These are phyloP conservation scores for Diaporthe citri DNA, from an alignment of 2,329 filamentous ascomycete genomes.

Conservation along the genomic window DNA sequence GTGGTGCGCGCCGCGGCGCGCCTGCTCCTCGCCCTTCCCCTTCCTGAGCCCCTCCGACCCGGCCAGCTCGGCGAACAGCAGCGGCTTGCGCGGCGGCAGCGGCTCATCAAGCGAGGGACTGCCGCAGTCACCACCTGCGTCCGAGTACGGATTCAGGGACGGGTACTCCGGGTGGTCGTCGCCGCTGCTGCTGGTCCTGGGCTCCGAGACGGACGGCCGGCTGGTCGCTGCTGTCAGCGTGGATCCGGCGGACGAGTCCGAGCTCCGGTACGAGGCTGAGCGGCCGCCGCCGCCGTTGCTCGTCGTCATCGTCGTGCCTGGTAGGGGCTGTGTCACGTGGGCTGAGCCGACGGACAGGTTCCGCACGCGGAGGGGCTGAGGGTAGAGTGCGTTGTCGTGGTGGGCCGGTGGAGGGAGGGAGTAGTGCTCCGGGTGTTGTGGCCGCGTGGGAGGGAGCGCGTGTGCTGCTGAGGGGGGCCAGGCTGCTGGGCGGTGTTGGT, in stretches of 20 bases:
- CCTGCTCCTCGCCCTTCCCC: background rate
- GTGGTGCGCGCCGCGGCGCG: background rate
- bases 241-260: background rate
- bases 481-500: background rate
- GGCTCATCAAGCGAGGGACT: conserved; percentile 27
- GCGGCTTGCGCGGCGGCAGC: conserved; percentile 38
- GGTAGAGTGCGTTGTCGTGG: conserved; percentile 5
- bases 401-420: background rate
- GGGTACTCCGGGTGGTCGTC: conserved; percentile 45
- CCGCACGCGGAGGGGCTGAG: conserved; percentile 36
- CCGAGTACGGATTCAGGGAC: conserved; percentile 47
- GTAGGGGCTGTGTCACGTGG: background rate
- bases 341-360: conserved; percentile 22
- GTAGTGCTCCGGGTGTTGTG: background rate
- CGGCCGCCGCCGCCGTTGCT: background rate
- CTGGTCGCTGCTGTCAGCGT: conserved; percentile 3
- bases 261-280: background rate
- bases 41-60: conserved; percentile 3
- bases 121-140: background rate
- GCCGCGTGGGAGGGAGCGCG: background rate
- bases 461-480: background rate
- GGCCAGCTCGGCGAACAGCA: conserved; percentile 39
- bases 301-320: background rate
- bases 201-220: background rate
- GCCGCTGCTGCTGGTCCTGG: conserved; percentile 13